Conservation (phyloP, 1,139 yeast genomes). For the Nakaseomyces delphensis region DNA sequence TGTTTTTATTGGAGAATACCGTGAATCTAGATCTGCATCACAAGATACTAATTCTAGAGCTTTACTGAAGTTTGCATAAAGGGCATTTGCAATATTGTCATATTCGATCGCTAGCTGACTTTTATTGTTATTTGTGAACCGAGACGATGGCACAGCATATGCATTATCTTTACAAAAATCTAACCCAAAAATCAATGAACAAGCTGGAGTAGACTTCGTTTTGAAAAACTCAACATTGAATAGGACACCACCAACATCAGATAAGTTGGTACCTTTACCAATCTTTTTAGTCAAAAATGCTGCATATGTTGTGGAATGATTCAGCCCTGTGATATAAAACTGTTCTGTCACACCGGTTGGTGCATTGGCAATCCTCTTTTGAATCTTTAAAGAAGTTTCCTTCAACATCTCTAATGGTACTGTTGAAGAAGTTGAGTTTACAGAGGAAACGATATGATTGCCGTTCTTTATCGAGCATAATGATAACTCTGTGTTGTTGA, state of each 20-base stretch:
- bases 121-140: slow-evolving; percentile 18
- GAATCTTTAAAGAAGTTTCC: slow-evolving; percentile 15
- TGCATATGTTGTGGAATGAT: slow-evolving; percentile 51
- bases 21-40: slow-evolving; percentile 57
- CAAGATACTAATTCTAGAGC: slow-evolving; percentile 75
- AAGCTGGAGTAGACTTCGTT: slow-evolving; percentile 50
- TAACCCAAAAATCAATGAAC: slow-evolving; percentile 61
- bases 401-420: slow-evolving; percentile 10
- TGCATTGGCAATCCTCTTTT: slow-evolving; percentile 40
- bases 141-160: slow-evolving; percentile 71
- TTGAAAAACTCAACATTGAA: slow-evolving; percentile 52
- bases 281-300: slow-evolving; percentile 50
- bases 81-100: slow-evolving; percentile 50
- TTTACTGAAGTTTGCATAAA: slow-evolving; percentile 59
- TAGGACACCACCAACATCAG: slow-evolving; percentile 55
- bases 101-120: slow-evolving; percentile 39
- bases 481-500: slow-evolving; percentile 42
- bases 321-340: slow-evolving; percentile 53
- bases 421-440: slow-evolving; percentile 8
- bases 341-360: slow-evolving; percentile 48
- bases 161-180: slow-evolving; percentile 77
- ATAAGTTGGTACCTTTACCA: slow-evolving; percentile 30
- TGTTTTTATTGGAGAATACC: slow-evolving; percentile 62
- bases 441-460: slow-evolving; percentile 32
- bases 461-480: slow-evolving; percentile 61